Conservation (phyloP, 768 basidiomycete species). For the Phanerochaete carnosa region DNA sequence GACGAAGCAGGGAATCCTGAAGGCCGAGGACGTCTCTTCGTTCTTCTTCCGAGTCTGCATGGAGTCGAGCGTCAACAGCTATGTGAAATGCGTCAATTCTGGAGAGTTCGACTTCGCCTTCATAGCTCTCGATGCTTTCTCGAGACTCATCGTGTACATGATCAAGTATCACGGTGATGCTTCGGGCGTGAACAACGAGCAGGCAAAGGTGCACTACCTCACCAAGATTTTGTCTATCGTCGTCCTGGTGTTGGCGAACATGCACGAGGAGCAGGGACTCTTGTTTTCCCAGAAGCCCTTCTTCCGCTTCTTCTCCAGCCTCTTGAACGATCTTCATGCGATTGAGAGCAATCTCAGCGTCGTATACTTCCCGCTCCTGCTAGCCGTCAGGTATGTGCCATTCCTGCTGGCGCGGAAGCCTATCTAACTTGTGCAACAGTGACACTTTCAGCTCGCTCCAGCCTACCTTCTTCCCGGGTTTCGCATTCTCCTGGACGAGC, state of each 20-base stretch:
- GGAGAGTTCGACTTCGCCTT: constrained; percentile 78
- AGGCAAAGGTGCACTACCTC: constrained; percentile 93
- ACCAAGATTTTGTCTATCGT: constrained; percentile 97
- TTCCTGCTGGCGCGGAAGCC: background rate
- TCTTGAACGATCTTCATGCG: constrained; percentile 86
- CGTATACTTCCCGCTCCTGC: constrained; percentile 85
- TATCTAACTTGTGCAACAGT: constrained; percentile 38
- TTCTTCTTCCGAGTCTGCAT: constrained; percentile 99
- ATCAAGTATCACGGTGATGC: constrained; percentile 99
- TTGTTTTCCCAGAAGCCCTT: constrained; percentile 97
- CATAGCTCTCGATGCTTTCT: constrained; percentile 93
- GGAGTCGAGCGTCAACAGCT: constrained; percentile 89
- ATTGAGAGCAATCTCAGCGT: constrained; percentile 84
- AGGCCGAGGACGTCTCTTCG: constrained; percentile 92
- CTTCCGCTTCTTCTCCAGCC: constrained; percentile 96
- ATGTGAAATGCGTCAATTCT: constrained; percentile 68
- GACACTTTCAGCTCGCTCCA: constrained; percentile 96
- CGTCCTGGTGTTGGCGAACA: constrained; percentile 90
- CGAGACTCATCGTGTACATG: constrained; percentile 92
- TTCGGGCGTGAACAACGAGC: constrained; percentile 86
- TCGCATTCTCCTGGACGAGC: constrained; percentile 98
- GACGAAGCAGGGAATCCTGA: constrained; percentile 94
- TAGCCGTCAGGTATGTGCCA: constrained; percentile 76
- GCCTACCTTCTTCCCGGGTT: constrained; percentile 95
- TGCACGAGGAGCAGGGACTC: constrained; percentile 90